Conservation (phyloP, 352 stramenopile species). For the Pythium dissotocum region DNA sequence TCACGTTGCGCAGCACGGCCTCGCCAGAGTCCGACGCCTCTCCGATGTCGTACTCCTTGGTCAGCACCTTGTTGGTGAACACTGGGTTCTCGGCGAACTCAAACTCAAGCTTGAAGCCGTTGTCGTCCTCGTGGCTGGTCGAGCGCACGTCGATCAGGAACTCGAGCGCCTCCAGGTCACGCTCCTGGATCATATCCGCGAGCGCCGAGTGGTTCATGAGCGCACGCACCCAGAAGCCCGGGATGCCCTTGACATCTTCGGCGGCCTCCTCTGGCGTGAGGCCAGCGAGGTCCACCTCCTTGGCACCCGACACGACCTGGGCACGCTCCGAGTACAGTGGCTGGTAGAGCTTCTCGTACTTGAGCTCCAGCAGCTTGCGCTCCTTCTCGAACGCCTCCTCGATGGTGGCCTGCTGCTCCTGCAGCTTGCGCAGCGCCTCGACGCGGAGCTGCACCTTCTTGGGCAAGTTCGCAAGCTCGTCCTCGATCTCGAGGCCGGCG, state of each 20-base stretch:
- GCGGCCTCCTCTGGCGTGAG: constrained; percentile 36
- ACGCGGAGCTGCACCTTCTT: constrained; percentile 76
- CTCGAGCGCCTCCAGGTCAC: constrained; percentile 77
- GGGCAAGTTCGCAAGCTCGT: constrained; percentile 62
- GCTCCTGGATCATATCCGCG: constrained; percentile 79
- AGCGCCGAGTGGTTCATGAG: constrained; percentile 86
- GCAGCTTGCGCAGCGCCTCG: constrained; percentile 68
- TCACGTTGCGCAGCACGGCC: constrained; percentile 77
- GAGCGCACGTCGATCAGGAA: constrained; percentile 77
- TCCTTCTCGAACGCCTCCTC: constrained; percentile 88
- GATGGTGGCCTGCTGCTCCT: constrained; percentile 70
- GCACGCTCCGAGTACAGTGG: constrained; percentile 76
- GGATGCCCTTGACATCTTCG: constrained; percentile 73
- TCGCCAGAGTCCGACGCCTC: constrained; percentile 80
- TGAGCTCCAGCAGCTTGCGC: constrained; percentile 78
- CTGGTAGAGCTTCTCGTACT: constrained; percentile 89
- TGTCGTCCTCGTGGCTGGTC: constrained; percentile 76
- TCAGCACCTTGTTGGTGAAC: constrained; percentile 76
- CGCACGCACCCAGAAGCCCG: constrained; percentile 84
- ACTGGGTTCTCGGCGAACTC: constrained; percentile 79
- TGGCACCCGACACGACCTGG: constrained; percentile 72
- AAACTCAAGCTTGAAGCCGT: constrained; percentile 86
- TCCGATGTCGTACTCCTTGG: constrained; percentile 86
- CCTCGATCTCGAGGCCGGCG: constrained; percentile 43
- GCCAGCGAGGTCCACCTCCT: constrained; percentile 68